Conservation (phyloP, 2,329 filamentous ascomycete species). For the Chaetoscypha palmicola region DNA sequence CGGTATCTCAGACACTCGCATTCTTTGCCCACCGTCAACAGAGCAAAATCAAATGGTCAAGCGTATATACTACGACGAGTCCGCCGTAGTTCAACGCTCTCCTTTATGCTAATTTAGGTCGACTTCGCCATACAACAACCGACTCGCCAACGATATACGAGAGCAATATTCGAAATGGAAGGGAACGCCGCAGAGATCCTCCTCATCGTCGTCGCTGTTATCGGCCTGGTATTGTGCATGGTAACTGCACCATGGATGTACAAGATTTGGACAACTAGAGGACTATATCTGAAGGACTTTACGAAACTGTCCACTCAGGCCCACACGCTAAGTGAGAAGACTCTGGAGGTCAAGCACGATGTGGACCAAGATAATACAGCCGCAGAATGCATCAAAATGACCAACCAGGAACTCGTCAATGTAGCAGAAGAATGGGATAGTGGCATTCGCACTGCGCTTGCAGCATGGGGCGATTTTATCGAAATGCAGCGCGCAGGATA, state of each 20-base stretch:
- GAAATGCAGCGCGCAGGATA: slow-evolving; percentile 6
- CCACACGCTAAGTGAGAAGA: slow-evolving; percentile 8
- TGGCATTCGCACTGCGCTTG: slow-evolving; percentile 14
- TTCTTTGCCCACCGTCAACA: too few species aligned
- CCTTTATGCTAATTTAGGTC: background rate
- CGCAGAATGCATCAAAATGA: slow-evolving; percentile 6
- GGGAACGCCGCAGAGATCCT: slow-evolving; percentile 7
- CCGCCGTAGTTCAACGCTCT: too few species aligned
- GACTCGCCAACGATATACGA: background rate
- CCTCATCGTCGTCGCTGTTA: slow-evolving; percentile 12
- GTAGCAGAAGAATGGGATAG: slow-evolving; percentile 16
- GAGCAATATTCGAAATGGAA: slow-evolving; percentile 6
- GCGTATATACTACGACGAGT: too few species aligned
- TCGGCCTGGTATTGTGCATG: slow-evolving; percentile 3
- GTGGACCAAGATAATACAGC: slow-evolving; percentile 11
- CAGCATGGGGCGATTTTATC: slow-evolving; percentile 21
- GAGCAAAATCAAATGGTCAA: too few species aligned
- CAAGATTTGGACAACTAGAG: slow-evolving; percentile 5
- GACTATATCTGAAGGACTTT: slow-evolving; percentile 17
- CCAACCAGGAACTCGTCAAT: slow-evolving; percentile 10
- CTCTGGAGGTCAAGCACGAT: slow-evolving; percentile 9
- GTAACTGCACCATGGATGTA: slow-evolving; percentile 4
- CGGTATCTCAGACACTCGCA: too few species aligned
- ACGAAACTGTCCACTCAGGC: slow-evolving; percentile 10
- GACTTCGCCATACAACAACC: background rate